phyloP scores from a whole-genome alignment of 2,329 filamentous ascomycete species.

The Aspergillus tamarii region DNA sequence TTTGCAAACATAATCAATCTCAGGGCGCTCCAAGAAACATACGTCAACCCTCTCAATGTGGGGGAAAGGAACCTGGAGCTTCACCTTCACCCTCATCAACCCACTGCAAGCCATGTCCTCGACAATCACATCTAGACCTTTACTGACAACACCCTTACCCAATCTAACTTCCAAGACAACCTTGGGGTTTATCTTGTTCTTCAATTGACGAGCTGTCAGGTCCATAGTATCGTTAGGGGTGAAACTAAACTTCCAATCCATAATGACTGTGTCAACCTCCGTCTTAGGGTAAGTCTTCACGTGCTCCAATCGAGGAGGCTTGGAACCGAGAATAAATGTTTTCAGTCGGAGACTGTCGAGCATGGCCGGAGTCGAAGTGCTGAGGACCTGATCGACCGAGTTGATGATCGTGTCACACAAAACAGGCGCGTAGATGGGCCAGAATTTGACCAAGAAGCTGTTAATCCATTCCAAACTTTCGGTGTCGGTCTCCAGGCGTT shows the following conservation, averaged over 20 bases:
- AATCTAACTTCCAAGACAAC: conserved; percentile 91
- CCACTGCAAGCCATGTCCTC: conserved; percentile 97
- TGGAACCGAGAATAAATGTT: conserved; percentile 90
- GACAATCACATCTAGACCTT: conserved; percentile 95
- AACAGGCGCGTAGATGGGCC: conserved; percentile 97
- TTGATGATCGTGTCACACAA: conserved; percentile 89
- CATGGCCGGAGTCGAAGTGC: conserved; percentile 86
- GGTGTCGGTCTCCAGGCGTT: conserved; percentile 82
- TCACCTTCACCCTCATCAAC: conserved; percentile 95
- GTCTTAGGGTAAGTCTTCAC: conserved; percentile 98
- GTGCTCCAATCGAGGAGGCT: conserved; percentile 93
- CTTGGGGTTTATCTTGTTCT: conserved; percentile 96
- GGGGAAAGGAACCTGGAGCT: conserved; percentile 93
- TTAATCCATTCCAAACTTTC: conserved; percentile 99
- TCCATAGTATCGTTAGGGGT: conserved; percentile 93
- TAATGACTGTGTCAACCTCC: conserved; percentile 91
- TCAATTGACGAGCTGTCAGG: conserved; percentile 85
- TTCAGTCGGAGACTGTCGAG: conserved; percentile 92
- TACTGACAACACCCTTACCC: conserved; percentile 95
- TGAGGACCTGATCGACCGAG: conserved; percentile 94
- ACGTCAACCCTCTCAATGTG: conserved; percentile 95
- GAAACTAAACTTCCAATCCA: conserved; percentile 99
- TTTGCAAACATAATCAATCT: conserved; percentile 97
- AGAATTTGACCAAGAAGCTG: conserved; percentile 97
- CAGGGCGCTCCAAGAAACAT: conserved; percentile 86